Conservation (phyloP, 352 stramenopile genomes). For the Globisporangium lucens region DNA sequence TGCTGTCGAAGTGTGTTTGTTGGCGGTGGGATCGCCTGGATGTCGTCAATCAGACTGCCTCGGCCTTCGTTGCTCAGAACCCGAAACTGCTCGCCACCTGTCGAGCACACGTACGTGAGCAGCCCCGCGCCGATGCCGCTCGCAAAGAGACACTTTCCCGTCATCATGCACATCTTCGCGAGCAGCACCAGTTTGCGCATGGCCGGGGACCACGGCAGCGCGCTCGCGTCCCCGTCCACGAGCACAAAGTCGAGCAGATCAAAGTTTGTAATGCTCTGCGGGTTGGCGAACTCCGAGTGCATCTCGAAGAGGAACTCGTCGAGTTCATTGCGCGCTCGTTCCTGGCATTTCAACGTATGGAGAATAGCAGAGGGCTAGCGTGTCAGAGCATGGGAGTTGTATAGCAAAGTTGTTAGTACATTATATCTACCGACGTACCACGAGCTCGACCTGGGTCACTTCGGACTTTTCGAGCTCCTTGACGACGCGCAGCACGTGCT, state of each 20-base stretch:
- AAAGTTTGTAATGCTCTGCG: constrained; percentile 70
- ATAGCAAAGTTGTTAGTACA: neutral
- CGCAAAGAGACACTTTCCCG: constrained; percentile 76
- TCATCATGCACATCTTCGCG: constrained; percentile 89
- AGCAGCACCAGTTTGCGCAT: constrained; percentile 62
- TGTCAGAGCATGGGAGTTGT: neutral
- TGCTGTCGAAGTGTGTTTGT: neutral
- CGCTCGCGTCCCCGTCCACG: constrained; percentile 62
- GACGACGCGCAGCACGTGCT: constrained; percentile 44
- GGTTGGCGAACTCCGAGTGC: constrained; percentile 63
- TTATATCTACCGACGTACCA: constrained; percentile 30
- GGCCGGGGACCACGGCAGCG: constrained; percentile 53
- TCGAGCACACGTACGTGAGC: constrained; percentile 70
- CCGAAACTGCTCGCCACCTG: constrained; percentile 53
- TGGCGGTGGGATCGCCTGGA: constrained; percentile 40
- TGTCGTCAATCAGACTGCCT: constrained; percentile 36
- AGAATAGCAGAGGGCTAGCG: neutral
- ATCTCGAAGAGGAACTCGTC: constrained; percentile 77
- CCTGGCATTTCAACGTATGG: constrained; percentile 25
- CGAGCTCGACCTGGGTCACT: constrained; percentile 54
- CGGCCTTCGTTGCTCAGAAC: constrained; percentile 66
- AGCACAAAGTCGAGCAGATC: constrained; percentile 82
- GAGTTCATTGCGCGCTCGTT: constrained; percentile 57
- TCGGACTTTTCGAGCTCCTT: constrained; percentile 59
- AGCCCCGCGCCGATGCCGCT: constrained; percentile 55